These are phyloP conservation scores for Sordaria brevicollis DNA, from an alignment of 495 filamentous ascomycete species.

Conservation along the genomic window DNA sequence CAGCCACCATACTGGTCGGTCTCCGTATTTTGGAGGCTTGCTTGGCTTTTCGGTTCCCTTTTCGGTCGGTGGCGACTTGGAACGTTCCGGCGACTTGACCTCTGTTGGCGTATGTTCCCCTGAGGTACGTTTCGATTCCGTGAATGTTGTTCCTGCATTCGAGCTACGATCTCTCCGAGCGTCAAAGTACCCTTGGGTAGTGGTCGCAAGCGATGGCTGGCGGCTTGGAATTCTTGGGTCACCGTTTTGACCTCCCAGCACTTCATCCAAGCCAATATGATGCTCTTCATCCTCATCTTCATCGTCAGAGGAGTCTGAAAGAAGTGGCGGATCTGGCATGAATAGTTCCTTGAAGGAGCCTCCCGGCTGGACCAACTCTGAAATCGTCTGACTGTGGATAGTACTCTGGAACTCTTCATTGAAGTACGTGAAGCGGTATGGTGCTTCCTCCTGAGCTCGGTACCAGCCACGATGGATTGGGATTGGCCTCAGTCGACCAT, in stretches of 20 bases:
- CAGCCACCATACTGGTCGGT: constrained; percentile 91
- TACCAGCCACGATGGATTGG: constrained; percentile 77
- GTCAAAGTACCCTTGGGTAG: constrained; percentile 14
- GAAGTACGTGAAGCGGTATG: constrained; percentile 96
- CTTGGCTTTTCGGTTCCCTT: constrained; percentile 11
- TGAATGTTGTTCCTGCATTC: not conserved
- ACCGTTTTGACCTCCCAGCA: constrained; percentile 16
- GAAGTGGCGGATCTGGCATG: constrained; percentile 41
- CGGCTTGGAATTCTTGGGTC: constrained; percentile 20
- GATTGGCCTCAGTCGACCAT: constrained; percentile 64
- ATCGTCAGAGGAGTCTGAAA: constrained; percentile 48
- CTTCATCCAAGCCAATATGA: constrained; percentile 11
- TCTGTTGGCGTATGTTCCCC: constrained; percentile 8
- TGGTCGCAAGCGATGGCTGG: constrained; percentile 24
- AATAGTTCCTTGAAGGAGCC: constrained; percentile 78
- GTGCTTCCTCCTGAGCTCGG: constrained; percentile 76
- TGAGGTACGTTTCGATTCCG: constrained; percentile 9
- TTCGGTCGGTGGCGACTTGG: constrained; percentile 14
- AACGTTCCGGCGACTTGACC: constrained; percentile 15
- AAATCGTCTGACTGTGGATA: constrained; percentile 90
- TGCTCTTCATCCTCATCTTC: constrained; percentile 45
- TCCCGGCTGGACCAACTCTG: constrained; percentile 78
- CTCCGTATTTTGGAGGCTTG: constrained; percentile 63
- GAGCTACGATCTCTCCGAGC: constrained; percentile 6
- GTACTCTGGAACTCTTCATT: constrained; percentile 92